Base-by-base conservation (phyloP, 1,284 basidiomycete genomes). In the Boletus mariae region DNA sequence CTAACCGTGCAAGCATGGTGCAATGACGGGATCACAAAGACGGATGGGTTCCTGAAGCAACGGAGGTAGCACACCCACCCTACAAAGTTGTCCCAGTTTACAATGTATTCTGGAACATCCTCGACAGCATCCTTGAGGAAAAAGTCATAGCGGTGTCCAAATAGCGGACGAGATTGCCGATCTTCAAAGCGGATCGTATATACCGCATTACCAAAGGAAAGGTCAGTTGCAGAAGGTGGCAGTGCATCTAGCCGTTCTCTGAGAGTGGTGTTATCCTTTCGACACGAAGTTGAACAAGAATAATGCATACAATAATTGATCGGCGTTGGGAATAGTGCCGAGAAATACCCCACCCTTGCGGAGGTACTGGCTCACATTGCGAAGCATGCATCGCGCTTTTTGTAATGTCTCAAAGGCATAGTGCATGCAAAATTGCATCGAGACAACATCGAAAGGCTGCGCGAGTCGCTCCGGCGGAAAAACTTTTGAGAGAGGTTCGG, bases 401-500 rank as follows among this genome's bases (percentile, higher is more conserved):
- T 80, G 75, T 29, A 86, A 82, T 38, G 81, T 88, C 68, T 98
- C 94, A 70, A 98, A 99, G 8, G 96, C 97, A 67, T 99, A 99
- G 71, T 99, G 97, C 92, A 99, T 97, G 73, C 96, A 99, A 71
- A 99, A 99, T 69, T 99, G 97, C 88, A 98, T 90, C 2, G 92
- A 91, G 20, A 99, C 93, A 47, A 92, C 92, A 69, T 98, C 95
- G 67, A 98, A 98, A 11, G 83, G 85, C 31, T 76, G 71, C 5
- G 67, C 80, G 56, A 78, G 74, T 58, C 80, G 74, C 13, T 80
- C 74, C 0, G 79, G 76, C 0, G 89, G 77, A n/a, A 98, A 80
- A 15, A 80, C 84, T 45, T 83, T 80, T 9, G 80, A 77, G 41
- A 99, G 76, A 2, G 87, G 75, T 58, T 87, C 78, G 11, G 79